These are phyloP conservation scores for Mycena kentingensis DNA, from an alignment of 768 basidiomycete genomes.

Conservation along the genomic window DNA sequence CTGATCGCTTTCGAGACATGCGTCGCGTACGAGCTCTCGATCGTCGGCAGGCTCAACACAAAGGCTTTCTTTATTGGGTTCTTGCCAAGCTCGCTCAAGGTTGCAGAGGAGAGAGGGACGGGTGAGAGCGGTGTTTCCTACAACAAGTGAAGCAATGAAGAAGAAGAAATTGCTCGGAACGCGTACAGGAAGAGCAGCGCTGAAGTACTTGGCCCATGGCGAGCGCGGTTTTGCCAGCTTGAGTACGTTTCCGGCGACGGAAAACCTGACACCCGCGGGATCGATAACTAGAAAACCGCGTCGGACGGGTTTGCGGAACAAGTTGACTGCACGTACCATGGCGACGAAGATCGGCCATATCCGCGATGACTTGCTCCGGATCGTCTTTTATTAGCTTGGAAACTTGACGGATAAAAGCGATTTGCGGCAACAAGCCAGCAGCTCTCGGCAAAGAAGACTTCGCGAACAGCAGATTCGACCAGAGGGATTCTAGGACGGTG, in stretches of 20 bases:
- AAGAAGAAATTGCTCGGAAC: background rate
- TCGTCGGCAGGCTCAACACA: conserved; percentile 87
- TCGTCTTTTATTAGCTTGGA: conserved; percentile 68
- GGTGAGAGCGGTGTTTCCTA: conserved; percentile 62
- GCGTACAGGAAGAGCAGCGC: conserved; percentile 57
- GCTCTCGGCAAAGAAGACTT: conserved; percentile 70
- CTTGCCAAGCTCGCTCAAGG: conserved; percentile 74
- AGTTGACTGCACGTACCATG: conserved; percentile 53
- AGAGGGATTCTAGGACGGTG: conserved; percentile 74
- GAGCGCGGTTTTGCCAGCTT: conserved; percentile 69
- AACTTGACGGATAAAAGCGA: conserved; percentile 79
- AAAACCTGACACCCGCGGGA: conserved; percentile 85
- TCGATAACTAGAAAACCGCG: conserved; percentile 77
- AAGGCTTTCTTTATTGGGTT: conserved; percentile 75
- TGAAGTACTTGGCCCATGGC: conserved; percentile 74
- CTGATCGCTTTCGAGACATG: conserved; percentile 78
- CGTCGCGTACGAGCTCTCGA: conserved; percentile 87
- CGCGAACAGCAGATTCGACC: conserved; percentile 64
- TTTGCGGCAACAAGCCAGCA: conserved; percentile 67
- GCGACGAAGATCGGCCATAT: conserved; percentile 73
- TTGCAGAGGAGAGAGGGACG: conserved; percentile 64
- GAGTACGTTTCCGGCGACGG: conserved; percentile 84
- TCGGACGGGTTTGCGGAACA: background rate
- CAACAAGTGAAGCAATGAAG: background rate
- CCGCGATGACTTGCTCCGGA: conserved; percentile 70